Percentiles rank a stretch among this genome's conserved stretches.
These are phyloP conservation scores for Phialocephala sp. DNA, from an alignment of 2,329 filamentous ascomycete species.

Conservation along the genomic window DNA sequence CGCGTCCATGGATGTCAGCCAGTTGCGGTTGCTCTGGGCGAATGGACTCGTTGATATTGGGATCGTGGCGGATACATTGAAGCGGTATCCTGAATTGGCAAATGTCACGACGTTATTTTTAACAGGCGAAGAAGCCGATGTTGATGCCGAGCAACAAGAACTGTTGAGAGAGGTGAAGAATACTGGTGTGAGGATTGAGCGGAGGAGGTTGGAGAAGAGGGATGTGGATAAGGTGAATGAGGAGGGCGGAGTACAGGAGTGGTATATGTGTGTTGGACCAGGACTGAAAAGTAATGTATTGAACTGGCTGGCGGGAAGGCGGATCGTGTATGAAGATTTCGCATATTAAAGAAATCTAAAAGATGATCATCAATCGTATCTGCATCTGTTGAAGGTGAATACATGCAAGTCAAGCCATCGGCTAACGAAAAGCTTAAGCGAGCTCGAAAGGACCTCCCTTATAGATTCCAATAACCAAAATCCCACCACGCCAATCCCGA, in stretches of 20 bases:
- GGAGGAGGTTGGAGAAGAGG: neutral
- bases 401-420: too few species aligned
- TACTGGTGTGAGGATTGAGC: neutral
- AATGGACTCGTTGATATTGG: constrained; percentile 10
- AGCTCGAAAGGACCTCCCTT: too few species aligned
- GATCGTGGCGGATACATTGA: constrained; percentile 14
- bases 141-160: neutral
- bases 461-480: too few species aligned
- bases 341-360: constrained; percentile 10
- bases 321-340: constrained; percentile 12
- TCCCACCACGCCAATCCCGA: too few species aligned
- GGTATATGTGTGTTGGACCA: constrained; percentile 10
- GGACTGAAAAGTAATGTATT: constrained; percentile 7
- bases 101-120: constrained; percentile 2
- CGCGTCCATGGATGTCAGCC: constrained; percentile 1
- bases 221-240: neutral
- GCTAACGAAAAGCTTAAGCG: too few species aligned
- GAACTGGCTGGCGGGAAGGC: constrained; percentile 9
- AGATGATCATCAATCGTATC: too few species aligned
- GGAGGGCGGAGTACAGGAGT: neutral
- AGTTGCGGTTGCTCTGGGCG: constrained; percentile 3
- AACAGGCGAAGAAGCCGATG: constrained; percentile 5
- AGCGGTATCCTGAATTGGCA: constrained; percentile 7
- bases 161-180: neutral
- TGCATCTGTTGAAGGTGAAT: too few species aligned